Conservation (phyloP, 495 filamentous ascomycete genomes). For the Tuber umbilicatum region DNA sequence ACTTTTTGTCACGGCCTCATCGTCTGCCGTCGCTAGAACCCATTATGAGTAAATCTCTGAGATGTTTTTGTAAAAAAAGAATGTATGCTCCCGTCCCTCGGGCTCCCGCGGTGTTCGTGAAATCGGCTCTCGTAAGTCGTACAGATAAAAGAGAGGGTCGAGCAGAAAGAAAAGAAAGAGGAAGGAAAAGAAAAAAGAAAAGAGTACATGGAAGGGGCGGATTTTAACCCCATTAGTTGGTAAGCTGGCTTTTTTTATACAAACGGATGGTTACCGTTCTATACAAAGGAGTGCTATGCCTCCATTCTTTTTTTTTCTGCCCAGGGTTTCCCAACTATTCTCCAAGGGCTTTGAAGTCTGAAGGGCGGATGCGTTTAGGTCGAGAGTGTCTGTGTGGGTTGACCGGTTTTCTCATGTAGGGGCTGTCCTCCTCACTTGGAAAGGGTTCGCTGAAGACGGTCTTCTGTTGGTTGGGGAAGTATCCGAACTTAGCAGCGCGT, state of each 20-base stretch:
- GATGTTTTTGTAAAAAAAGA: background rate
- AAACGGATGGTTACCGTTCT: background rate
- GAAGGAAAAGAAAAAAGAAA: constrained; percentile 12
- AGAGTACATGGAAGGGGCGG: constrained; percentile 9
- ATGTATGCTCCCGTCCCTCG: background rate
- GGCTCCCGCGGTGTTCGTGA: background rate
- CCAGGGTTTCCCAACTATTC: constrained; percentile 19
- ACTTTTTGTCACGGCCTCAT: background rate
- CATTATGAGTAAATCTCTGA: background rate
- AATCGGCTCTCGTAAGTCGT: background rate
- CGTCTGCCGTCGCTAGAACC: background rate
- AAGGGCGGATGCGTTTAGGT: constrained; percentile 69
- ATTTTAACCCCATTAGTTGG: background rate
- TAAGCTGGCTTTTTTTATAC: background rate
- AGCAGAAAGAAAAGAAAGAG: constrained; percentile 12
- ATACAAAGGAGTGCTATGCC: background rate
- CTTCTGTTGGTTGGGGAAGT: constrained; percentile 68
- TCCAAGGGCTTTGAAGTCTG: constrained; percentile 56
- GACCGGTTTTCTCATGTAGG: constrained; percentile 92
- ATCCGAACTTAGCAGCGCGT: constrained; percentile 40
- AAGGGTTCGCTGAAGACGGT: constrained; percentile 56
- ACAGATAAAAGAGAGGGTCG: background rate
- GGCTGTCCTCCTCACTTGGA: constrained; percentile 73
- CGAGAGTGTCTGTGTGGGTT: constrained; percentile 86
- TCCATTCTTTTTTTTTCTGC: background rate